phyloP scores from a whole-genome alignment of 176 grass and related monocot species.

The Carex cristatella region DNA sequence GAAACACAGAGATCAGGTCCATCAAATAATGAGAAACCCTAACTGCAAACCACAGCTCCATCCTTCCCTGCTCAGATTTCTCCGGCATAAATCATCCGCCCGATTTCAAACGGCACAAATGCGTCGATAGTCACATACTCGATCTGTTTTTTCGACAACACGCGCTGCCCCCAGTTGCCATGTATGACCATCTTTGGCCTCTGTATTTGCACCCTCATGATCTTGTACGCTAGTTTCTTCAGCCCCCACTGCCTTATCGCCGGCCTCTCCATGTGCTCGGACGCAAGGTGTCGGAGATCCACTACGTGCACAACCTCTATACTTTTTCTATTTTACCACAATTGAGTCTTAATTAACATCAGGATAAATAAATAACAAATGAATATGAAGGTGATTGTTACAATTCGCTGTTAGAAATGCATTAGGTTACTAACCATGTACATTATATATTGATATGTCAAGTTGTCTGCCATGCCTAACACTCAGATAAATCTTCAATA shows the following conservation, averaged over 20 bases:
- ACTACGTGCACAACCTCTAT: not conserved
- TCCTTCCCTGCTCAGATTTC: conserved; percentile 13
- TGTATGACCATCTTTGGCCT: not conserved
- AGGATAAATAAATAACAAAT: not conserved
- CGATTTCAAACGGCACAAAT: conserved; percentile 30
- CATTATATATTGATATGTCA: too few relatives aligned
- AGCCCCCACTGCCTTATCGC: not conserved
- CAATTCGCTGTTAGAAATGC: too few relatives aligned
- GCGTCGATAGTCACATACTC: conserved; percentile 29
- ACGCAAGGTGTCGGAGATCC: not conserved
- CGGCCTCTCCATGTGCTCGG: not conserved
- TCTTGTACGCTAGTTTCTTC: not conserved
- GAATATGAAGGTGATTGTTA: too few relatives aligned
- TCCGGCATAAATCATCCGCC: not conserved
- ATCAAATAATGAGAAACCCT: not conserved
- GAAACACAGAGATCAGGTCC: not conserved
- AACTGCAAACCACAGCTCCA: not conserved
- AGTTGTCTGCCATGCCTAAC: too few relatives aligned
- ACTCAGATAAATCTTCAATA: too few relatives aligned
- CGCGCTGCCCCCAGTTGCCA: not conserved
- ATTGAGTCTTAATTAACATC: not conserved
- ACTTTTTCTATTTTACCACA: not conserved
- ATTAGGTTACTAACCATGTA: too few relatives aligned
- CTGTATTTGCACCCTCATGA: not conserved
- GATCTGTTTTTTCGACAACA: conserved; percentile 16